phyloP scores from a whole-genome alignment of 305 asterid genomes.

The Stenogyne calaminthoides region DNA sequence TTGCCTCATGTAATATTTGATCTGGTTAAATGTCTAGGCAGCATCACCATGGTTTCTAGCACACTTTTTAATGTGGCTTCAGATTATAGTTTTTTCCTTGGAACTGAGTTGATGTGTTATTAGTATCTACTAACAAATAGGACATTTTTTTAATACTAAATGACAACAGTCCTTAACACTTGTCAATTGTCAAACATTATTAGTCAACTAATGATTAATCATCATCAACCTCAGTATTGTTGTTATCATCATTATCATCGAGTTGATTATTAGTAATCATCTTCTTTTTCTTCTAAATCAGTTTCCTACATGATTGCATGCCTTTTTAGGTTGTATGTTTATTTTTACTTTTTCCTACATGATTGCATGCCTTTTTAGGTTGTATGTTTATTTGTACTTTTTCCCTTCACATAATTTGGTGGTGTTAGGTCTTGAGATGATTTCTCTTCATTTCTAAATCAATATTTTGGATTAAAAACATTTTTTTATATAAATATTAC shows the following conservation, averaged over 20 bases:
- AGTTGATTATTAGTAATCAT: background rate
- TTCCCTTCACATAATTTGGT: background rate
- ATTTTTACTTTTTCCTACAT: too few relatives aligned
- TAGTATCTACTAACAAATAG: background rate
- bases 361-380: background rate
- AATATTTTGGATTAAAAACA: background rate
- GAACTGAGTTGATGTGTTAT: background rate
- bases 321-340: too few relatives aligned
- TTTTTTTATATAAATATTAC: background rate
- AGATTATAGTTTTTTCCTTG: background rate
- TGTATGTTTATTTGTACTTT: background rate
- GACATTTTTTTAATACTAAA: background rate
- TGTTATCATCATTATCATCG: background rate
- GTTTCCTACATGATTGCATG: background rate
- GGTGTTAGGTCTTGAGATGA: background rate
- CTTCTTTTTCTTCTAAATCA: background rate
- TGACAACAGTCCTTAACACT: background rate
- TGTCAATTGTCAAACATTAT: background rate
- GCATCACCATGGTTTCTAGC: conserved; percentile 14
- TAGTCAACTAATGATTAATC: background rate
- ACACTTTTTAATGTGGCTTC: background rate
- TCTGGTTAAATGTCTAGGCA: conserved; percentile 23
- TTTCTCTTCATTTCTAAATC: background rate
- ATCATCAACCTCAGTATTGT: background rate
- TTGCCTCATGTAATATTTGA: conserved; percentile 13